Conservation (phyloP, 164 flowering plant genomes). For the Malania oleifera region DNA sequence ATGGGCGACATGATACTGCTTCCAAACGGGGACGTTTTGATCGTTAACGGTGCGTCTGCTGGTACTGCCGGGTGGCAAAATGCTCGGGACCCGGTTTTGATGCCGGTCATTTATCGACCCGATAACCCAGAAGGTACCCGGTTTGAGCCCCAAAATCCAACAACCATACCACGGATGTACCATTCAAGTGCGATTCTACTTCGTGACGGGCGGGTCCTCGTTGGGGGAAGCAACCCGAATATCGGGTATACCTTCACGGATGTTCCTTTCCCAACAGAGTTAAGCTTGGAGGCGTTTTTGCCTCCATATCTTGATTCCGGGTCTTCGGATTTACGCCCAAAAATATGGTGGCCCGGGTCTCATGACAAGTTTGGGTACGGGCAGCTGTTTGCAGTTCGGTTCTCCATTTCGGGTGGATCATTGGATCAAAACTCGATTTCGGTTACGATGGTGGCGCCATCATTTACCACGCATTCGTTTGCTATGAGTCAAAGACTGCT, state of each 20-base stretch:
- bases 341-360: slow-evolving; percentile 21
- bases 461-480: slow-evolving; percentile 49
- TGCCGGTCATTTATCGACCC: slow-evolving; percentile 42
- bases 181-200: slow-evolving; percentile 48
- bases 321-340: slow-evolving; percentile 21
- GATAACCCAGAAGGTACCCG: slow-evolving; percentile 18
- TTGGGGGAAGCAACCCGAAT: slow-evolving; percentile 60
- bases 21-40: slow-evolving; percentile 43
- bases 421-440: slow-evolving; percentile 5
- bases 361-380: slow-evolving; percentile 23
- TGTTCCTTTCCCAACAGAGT: slow-evolving; percentile 43
- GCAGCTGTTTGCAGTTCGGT: slow-evolving; percentile 17
- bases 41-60: slow-evolving; percentile 40
- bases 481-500: slow-evolving; percentile 51
- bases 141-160: slow-evolving; percentile 33
- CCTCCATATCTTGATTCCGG: slow-evolving; percentile 33
- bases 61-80: slow-evolving; percentile 54
- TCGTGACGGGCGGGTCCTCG: slow-evolving; percentile 45
- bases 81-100: slow-evolving; percentile 32
- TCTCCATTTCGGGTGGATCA: slow-evolving; percentile 15
- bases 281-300: slow-evolving; percentile 44
- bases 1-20: slow-evolving; percentile 61
- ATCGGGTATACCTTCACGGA: slow-evolving; percentile 24
- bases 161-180: slow-evolving; percentile 38
- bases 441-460: slow-evolving; percentile 46